Percentiles rank a stretch among this genome's conserved stretches.
These are phyloP conservation scores for Cicer cuneatum DNA, from an alignment of 306 rosid species.

Conservation along the genomic window DNA sequence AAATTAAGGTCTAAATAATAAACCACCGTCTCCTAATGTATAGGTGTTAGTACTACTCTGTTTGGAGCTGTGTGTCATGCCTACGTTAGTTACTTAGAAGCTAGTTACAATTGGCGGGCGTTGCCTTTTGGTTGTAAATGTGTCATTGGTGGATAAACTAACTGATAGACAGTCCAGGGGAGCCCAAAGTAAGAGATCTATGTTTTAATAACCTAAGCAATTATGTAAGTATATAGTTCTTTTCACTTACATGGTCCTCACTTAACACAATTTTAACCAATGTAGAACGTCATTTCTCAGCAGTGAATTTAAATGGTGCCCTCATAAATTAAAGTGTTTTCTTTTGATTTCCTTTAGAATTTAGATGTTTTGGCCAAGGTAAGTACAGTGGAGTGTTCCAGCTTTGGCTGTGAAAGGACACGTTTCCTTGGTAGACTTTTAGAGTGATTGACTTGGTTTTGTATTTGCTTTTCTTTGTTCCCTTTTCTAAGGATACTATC, in stretches of 20 bases:
- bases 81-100: neutral
- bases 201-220: neutral
- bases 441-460: constrained; percentile 19
- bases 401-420: neutral
- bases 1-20: neutral
- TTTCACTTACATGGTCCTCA: neutral
- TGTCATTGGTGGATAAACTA: neutral
- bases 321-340: constrained; percentile 16
- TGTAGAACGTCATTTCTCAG: neutral
- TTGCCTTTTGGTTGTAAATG: neutral
- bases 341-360: constrained; percentile 11
- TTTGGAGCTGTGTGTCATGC: neutral
- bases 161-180: neutral
- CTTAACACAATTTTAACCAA: neutral
- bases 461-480: constrained; percentile 14
- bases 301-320: neutral
- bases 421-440: constrained; percentile 20
- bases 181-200: neutral
- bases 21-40: neutral
- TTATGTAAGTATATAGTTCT: neutral
- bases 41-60: constrained; percentile 7
- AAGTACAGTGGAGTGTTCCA: neutral
- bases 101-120: neutral
- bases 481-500: constrained; percentile 4
- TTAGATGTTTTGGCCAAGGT: constrained; percentile 6